phyloP scores from a whole-genome alignment of 1,139 yeast species.

The Candida glucosophila region DNA sequence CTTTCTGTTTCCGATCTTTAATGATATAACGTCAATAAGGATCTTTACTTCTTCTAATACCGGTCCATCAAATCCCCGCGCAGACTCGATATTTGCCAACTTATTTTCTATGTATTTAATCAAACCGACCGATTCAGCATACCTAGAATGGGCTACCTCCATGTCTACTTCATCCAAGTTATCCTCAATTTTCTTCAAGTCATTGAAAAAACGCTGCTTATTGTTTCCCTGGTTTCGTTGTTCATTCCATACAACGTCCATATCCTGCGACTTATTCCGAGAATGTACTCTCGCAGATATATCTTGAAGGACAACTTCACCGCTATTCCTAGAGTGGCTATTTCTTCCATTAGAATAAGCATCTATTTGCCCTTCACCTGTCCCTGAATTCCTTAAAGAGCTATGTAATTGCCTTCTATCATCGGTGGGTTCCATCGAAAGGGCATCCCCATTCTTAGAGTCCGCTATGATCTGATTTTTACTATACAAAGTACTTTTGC shows the following conservation, averaged over 20 bases:
- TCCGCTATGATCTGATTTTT: slow-evolving; percentile 14
- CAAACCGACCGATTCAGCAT: slow-evolving; percentile 45
- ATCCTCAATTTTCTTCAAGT: slow-evolving; percentile 50
- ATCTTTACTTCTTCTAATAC: slow-evolving; percentile 25
- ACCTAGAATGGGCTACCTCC: slow-evolving; percentile 53
- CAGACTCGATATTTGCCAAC: slow-evolving; percentile 16
- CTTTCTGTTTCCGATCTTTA: slow-evolving; percentile 31
- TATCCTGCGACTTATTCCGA: slow-evolving; percentile 44
- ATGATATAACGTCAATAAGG: slow-evolving; percentile 33
- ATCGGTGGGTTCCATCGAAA: slow-evolving; percentile 18
- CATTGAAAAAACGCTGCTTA: slow-evolving; percentile 27
- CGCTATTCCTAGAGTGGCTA: slow-evolving; percentile 24
- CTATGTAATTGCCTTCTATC: slow-evolving; percentile 35
- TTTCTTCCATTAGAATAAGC: slow-evolving; percentile 20
- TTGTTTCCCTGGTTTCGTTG: slow-evolving; percentile 7
- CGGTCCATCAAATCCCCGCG: slow-evolving; percentile 4
- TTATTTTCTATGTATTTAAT: slow-evolving; percentile 36
- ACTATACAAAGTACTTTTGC: slow-evolving; percentile 51
- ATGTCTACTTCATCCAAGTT: slow-evolving; percentile 61
- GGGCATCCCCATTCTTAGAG: no score
- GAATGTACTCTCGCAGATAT: slow-evolving; percentile 49
- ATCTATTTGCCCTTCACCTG: slow-evolving; percentile 17
- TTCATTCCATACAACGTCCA: slow-evolving; percentile 11
- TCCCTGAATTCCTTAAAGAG: slow-evolving; percentile 31
- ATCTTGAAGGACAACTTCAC: slow-evolving; percentile 40